These are phyloP conservation scores for Eucalyptus pauciflora DNA, from an alignment of 345 rosid species.

Conservation along the genomic window DNA sequence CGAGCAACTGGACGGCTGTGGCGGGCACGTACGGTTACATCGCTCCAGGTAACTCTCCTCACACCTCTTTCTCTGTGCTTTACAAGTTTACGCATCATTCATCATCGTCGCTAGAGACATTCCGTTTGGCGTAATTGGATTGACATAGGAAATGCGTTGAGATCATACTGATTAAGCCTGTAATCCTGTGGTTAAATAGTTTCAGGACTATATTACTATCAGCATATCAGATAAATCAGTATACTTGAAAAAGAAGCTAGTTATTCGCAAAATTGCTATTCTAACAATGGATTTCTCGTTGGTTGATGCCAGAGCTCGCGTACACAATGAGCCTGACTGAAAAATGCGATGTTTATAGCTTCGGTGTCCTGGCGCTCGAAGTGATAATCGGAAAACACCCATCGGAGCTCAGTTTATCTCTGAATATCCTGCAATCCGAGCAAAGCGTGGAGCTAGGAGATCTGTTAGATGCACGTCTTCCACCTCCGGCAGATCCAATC, in stretches of 20 bases:
- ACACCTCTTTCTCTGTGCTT: neutral
- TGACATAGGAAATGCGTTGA: neutral
- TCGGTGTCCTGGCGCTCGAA: neutral
- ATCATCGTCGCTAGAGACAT: neutral
- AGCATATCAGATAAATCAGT: neutral
- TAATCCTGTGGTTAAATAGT: neutral
- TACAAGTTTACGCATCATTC: neutral
- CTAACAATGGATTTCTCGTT: neutral
- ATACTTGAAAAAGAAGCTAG: neutral
- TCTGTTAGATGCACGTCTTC: neutral
- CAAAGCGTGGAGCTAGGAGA: neutral
- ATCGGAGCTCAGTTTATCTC: neutral
- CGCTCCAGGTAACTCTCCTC: neutral
- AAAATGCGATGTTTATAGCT: neutral
- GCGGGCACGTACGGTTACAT: neutral
- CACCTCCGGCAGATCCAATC: neutral
- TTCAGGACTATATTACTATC: neutral
- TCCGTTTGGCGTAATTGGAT: neutral
- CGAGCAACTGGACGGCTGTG: neutral
- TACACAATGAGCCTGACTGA: neutral
- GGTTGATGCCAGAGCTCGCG: neutral
- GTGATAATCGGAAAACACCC: neutral
- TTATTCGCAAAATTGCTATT: neutral
- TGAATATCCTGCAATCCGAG: neutral
- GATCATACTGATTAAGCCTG: neutral